phyloP scores from a whole-genome alignment of 257 asterid species.

The Prunella vulgaris region DNA sequence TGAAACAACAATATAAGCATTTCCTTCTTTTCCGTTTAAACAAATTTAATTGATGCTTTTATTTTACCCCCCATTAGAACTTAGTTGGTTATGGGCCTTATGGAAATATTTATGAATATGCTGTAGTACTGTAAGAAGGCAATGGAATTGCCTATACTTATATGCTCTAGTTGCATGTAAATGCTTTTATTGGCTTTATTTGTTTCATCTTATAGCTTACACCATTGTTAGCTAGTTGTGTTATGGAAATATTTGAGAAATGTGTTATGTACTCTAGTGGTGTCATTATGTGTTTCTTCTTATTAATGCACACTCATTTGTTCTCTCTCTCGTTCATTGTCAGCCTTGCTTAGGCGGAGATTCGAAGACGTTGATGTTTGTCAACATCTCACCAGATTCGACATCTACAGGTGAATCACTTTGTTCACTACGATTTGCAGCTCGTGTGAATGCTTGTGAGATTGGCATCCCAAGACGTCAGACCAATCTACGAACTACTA shows the following conservation, averaged over 20 bases:
- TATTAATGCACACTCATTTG: neutral
- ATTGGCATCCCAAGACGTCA: slow-evolving; percentile 94
- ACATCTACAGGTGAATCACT: slow-evolving; percentile 83
- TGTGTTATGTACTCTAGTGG: no score
- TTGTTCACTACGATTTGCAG: slow-evolving; percentile 93
- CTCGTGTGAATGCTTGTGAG: slow-evolving; percentile 91
- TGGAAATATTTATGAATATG: no score
- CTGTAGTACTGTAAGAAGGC: no score
- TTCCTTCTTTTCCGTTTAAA: neutral
- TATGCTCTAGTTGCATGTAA: no score
- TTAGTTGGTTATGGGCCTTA: no score
- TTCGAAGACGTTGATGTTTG: slow-evolving; percentile 91
- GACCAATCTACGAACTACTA: slow-evolving; percentile 52
- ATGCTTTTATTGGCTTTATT: no score
- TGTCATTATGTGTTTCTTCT: neutral
- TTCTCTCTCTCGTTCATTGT: neutral
- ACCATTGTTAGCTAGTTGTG: neutral
- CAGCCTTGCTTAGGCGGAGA: slow-evolving; percentile 99
- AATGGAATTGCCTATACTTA: no score
- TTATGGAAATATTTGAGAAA: neutral
- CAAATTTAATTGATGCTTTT: neutral
- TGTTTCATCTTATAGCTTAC: no score
- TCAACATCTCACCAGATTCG: slow-evolving; percentile 82
- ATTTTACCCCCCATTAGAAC: neutral
- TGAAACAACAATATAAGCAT: neutral